These are phyloP conservation scores for Kurtzmaniella quercitrusa DNA, from an alignment of 1,139 yeast species.

Conservation along the genomic window DNA sequence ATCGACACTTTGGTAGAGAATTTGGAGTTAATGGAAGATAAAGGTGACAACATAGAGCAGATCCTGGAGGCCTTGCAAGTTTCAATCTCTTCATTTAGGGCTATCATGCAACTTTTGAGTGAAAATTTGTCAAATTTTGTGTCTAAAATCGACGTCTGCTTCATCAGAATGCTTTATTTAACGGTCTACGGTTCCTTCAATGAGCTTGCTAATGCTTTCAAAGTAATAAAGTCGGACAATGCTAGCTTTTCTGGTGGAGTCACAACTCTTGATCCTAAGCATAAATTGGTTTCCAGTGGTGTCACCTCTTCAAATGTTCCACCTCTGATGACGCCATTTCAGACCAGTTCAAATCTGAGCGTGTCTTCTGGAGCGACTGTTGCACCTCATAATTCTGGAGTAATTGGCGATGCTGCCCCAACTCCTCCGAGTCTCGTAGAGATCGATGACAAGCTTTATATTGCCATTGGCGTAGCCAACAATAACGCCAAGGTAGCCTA, in stretches of 20 bases:
- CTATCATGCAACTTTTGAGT: conserved; percentile 45
- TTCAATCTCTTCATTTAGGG: conserved; percentile 46
- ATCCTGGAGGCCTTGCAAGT: conserved; percentile 27
- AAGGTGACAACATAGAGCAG: conserved; percentile 26
- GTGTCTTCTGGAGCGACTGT: not conserved
- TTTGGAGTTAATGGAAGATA: conserved; percentile 53
- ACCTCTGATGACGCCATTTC: not conserved
- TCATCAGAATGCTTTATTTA: conserved; percentile 68
- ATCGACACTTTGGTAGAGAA: conserved; percentile 58
- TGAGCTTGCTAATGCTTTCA: conserved; percentile 74
- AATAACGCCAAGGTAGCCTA: conserved; percentile 76
- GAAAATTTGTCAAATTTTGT: conserved; percentile 47
- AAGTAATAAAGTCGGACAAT: conserved; percentile 17
- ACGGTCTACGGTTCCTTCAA: conserved; percentile 69
- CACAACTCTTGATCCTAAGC: conserved; percentile 26
- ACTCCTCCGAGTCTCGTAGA: conserved; percentile 26
- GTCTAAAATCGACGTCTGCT: conserved; percentile 59
- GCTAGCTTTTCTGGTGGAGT: conserved; percentile 13
- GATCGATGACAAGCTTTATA: conserved; percentile 72
- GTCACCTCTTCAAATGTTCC: conserved; percentile 11
- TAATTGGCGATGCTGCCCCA: conserved; percentile 10
- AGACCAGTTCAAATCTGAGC: not conserved
- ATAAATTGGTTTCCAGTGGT: conserved; percentile 18
- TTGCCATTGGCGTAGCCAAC: conserved; percentile 70
- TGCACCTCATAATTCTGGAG: conserved; percentile 1